Conservation (phyloP, 164 flowering plant genomes). For the Cinnamomum micranthum region DNA sequence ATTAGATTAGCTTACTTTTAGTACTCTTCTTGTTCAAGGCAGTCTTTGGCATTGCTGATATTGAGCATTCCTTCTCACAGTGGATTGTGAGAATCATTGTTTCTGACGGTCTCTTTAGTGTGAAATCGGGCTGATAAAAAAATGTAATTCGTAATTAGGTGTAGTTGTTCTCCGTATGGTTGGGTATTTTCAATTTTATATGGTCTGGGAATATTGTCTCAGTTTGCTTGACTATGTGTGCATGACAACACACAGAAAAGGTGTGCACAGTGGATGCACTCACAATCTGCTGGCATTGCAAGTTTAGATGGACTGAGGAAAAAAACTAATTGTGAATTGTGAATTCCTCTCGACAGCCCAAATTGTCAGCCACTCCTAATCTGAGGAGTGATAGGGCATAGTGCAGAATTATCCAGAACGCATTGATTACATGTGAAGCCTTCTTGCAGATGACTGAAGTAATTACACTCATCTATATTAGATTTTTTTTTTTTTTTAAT, state of each 20-base stretch:
- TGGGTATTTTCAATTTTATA: neutral
- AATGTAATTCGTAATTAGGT: too few relatives aligned
- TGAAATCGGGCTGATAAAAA: neutral
- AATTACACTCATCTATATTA: too few relatives aligned
- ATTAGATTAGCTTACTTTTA: neutral
- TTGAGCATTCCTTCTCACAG: neutral
- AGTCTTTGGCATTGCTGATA: neutral
- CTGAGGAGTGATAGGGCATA: neutral
- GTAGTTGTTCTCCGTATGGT: neutral
- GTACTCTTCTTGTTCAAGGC: neutral
- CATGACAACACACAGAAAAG: neutral
- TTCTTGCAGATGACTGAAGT: too few relatives aligned
- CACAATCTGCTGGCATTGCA: neutral
- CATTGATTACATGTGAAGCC: too few relatives aligned
- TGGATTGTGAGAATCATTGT: neutral
- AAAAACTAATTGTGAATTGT: too few relatives aligned
- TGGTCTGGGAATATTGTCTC: neutral
- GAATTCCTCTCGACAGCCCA: neutral
- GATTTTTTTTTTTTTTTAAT: too few relatives aligned
- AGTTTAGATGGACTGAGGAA: neutral
- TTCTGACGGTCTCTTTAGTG: neutral
- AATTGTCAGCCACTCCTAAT: neutral
- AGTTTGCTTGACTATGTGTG: neutral
- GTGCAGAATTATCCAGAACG: too few relatives aligned
- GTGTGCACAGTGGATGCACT: neutral